Evolutionary conservation across 2,329 filamentous ascomycete species (phyloP), one percentile per base, ranked within the genome.

Genomic region (Penicillium glabrum): DNA sequence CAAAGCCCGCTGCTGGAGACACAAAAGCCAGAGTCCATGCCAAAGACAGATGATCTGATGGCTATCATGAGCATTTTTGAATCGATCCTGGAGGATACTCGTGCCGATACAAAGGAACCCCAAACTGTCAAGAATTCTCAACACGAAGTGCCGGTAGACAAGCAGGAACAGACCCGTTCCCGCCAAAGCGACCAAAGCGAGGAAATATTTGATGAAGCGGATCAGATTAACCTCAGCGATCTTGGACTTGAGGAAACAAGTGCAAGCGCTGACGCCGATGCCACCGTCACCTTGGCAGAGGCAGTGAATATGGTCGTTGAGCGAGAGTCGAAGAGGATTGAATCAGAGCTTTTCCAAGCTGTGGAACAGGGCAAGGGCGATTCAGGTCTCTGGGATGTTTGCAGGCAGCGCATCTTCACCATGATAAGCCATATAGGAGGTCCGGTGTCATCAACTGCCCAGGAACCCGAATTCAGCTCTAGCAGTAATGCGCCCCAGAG

Each of bases 361-460:
- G 60, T 73, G 51, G 51, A 67, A 35, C 54, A 64, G 8, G 61
- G 66, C n/a, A 65, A 64, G 39, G 67, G 71, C 23, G 75, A 77
- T 39, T 55, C 67, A 24, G 72, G 66, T 4, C 60, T 78, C 13
- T 78, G 75, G 76, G 65, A 69, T 11, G 64, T 77, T 7, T 76
- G 76, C 52, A 69, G 73, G 56, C 59, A 69, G n/a, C 67, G 67
- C 24, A 70, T 78, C n/a, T 78, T 78, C 60, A 69, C 68, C 19
- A 68, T 77, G 61, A 54, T 76, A 10, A 60, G 58, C 9, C 61
- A 69, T 53, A 57, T 75, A 10, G 66, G 68, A 8, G 57, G 59
- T 13, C 37, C 47, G 14, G 51, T 41, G 8, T 21, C 54, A 33
- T 26, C 53, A 23, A 6, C 21, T 46, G n/a, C 10, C 23, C n/a